Evolutionary conservation across 768 basidiomycete species (phyloP), one percentile per base, ranked within the genome.

Genomic region (Fomitopsis pulvina): DNA sequence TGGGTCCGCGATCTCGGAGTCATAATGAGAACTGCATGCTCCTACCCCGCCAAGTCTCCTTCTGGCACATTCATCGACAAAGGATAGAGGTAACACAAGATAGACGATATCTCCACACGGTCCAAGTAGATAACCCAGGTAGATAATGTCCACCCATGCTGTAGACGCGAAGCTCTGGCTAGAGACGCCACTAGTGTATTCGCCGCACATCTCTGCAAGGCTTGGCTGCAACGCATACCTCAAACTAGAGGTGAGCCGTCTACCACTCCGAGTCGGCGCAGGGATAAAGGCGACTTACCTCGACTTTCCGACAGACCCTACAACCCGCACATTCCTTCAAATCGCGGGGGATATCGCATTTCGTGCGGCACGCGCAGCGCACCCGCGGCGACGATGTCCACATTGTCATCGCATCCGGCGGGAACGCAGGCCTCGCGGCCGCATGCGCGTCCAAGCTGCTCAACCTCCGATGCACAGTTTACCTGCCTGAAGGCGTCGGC

Each of bases 301-400:
- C n/a, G n/a, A n/a, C n/a, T n/a, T n/a, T 14, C 34, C 8, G 57
- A 49, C 30, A 88, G 87, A 85, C 77, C 53, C 68, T 89, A 1
- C 87, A 90, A 50, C 82, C 81, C 0, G 76, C 79, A 0, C 74
- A 83, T 53, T 88, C 87, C 2, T 90, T 86, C 78, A 90, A 91
- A 61, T 83, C 76, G 57, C 75, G 87, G 20, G 85, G 85, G 4
- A 72, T 88, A 28, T 83, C 84, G 18, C 71, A 74, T 51, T 83
- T 85, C 55, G 70, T 78, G 2, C 74, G 78, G 56, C 68, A 71
- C 26, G 76, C 75, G 18, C 71, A 73, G 47, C 68, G 72, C 50
- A 66, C 61, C 18, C 70, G 77, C 46, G 87, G 87, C 0, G 61
- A 72, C 11, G 60, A 63, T 25, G 69, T 81, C 4, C 87, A 87